Evolutionary conservation across 768 basidiomycete species (phyloP).

Genomic region (Termitomyces bulborhizus): DNA sequence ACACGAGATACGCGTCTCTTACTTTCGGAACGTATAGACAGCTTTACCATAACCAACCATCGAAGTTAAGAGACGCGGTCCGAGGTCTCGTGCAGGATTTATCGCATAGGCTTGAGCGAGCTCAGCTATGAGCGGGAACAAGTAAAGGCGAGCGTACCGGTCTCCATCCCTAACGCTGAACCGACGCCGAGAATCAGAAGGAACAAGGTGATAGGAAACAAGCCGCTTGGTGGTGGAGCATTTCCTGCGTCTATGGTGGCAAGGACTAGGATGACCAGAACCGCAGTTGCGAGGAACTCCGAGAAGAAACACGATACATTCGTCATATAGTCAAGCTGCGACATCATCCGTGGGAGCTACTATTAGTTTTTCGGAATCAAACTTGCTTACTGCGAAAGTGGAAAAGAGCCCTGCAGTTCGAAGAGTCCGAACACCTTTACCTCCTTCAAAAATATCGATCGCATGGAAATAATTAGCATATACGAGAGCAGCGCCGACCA

Average conservation of each 20-base stretch:
- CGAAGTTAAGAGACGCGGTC: slow-evolving; percentile 63
- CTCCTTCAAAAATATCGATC: slow-evolving; percentile 59
- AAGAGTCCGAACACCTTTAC: slow-evolving; percentile 44
- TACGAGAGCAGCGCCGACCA: slow-evolving; percentile 52
- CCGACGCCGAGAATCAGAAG: slow-evolving; percentile 53
- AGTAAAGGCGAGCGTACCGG: slow-evolving; percentile 22
- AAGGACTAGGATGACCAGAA: slow-evolving; percentile 53
- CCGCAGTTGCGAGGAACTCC: slow-evolving; percentile 55
- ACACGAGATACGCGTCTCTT: slow-evolving; percentile 16
- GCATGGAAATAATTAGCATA: slow-evolving; percentile 69
- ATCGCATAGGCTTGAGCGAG: slow-evolving; percentile 23
- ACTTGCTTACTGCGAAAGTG: slow-evolving; percentile 49
- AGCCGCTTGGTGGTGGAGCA: slow-evolving; percentile 38
- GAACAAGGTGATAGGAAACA: slow-evolving; percentile 55
- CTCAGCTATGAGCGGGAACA: background rate
- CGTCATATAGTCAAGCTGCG: slow-evolving; percentile 26
- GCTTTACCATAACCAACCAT: slow-evolving; percentile 63
- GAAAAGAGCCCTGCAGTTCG: slow-evolving; percentile 50
- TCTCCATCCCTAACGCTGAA: slow-evolving; percentile 58
- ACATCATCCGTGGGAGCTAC: background rate
- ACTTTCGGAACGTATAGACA: slow-evolving; percentile 38
- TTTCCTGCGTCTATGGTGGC: slow-evolving; percentile 49
- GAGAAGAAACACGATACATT: slow-evolving; percentile 34
- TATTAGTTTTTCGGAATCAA: background rate
- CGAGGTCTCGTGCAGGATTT: slow-evolving; percentile 37